Percentiles rank a stretch among this genome's conserved stretches.
These are phyloP conservation scores for Dryas octopetala DNA, from an alignment of 306 rosid genomes.

Conservation along the genomic window DNA sequence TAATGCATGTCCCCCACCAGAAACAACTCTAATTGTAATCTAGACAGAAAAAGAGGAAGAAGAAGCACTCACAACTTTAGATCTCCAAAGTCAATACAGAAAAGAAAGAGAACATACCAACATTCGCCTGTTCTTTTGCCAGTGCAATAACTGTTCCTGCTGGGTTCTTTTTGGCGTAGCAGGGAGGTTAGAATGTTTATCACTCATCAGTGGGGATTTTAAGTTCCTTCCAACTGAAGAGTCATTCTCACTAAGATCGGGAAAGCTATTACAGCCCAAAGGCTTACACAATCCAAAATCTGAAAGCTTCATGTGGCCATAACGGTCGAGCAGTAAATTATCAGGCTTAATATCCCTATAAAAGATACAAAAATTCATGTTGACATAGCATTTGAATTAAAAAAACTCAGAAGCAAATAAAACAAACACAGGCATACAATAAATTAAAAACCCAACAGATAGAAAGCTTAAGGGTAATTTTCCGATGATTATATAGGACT, in stretches of 20 bases:
- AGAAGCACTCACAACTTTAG: not conserved
- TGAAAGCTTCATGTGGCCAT: constrained; percentile 85
- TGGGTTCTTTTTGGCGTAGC: constrained; percentile 53
- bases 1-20: not conserved
- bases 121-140: constrained; percentile 83
- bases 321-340: constrained; percentile 71
- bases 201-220: constrained; percentile 16
- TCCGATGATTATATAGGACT: not conserved
- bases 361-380: constrained; percentile 13
- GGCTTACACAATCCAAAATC: constrained; percentile 93
- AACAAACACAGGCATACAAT: not conserved
- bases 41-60: not conserved
- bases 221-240: constrained; percentile 27
- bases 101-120: constrained; percentile 47
- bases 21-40: not conserved
- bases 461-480: not conserved
- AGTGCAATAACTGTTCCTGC: constrained; percentile 75
- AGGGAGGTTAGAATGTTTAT: constrained; percentile 31
- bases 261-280: constrained; percentile 70
- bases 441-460: not conserved
- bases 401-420: not conserved
- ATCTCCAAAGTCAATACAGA: constrained; percentile 5
- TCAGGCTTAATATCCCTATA: constrained; percentile 92
- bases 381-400: not conserved
- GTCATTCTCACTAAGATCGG: constrained; percentile 47